Evolutionary conservation across 306 rosid genomes (phyloP), one percentile per base, ranked within the genome.

Genomic region (Vigna trinervia): DNA sequence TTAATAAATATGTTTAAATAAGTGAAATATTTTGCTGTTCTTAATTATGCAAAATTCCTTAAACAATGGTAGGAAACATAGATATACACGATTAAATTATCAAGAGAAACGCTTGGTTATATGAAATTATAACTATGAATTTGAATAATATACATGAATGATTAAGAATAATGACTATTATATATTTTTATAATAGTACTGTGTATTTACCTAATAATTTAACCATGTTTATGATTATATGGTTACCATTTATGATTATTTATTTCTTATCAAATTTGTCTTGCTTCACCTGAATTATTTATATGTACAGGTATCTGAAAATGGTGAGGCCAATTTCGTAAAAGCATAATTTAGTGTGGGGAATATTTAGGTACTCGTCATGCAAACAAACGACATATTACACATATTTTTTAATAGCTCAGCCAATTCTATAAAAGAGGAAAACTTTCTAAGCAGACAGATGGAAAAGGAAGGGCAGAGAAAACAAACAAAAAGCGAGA

Each of bases 351-450:
- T 75, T 69, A 22, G 47, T 60, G 86, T 81, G 84, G 77, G 84
- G 83, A 53, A 75, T 61, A 60, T 81, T 56, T 53, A 56, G 82
- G 46, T 77, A 43, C 65, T 48, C 62, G 57, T 73, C 74, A 83
- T 67, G 80, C 71, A 78, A 81, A 76, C 70, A 85, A 79, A 89
- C 78, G 83, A 82, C 48, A 63, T 67, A 64, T 64, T 64, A n/a
- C 54, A 73, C 39, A 12, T 74, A 47, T 71, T 7, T 36, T 69
- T 65, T 73, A 36, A 73, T 53, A 65, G 76, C 65, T 81, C 65
- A 65, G 48, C 53, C 47, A 43, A 47, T 54, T 71, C 67, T 73
- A 81, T 78, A 81, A 77, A 75, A 71, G 69, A 66, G 38, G 60
- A 39, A 81, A 68, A 60, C 68, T 51, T 17, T 54, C 46, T 14